Evolutionary conservation across 352 stramenopile genomes (phyloP), one percentile per base, ranked within the genome.

Genomic region (Pythium dissotocum): DNA sequence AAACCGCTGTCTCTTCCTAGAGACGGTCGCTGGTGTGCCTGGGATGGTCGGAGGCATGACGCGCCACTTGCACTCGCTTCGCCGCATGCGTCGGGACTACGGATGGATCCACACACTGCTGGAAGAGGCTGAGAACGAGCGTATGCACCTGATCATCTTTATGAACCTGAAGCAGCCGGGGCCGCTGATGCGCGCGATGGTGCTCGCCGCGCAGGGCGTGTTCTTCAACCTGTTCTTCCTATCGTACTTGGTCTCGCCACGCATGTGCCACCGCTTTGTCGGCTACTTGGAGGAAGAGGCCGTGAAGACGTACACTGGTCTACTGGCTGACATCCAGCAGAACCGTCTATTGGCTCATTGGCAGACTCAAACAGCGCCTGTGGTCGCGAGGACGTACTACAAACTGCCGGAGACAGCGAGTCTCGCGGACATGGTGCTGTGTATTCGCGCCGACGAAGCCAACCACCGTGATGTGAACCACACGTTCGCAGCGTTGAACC

Each of bases 241-340:
- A 36, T 78, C 86, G 1, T 98, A 98, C 72, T 42, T 97, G 12
- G 63, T 97, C 24, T 95, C 91, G 14, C 93, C 93, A 14, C 87
- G 82, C 46, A 89, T 87, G 16, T 97, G 88, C 67, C 93, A 98
- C 66, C 89, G 91, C 62, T 96, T 97, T 61, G 93, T 98, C 12
- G 93, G 92, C 6, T 98, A 98, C 77, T 72, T 98, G 26, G 94
- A 98, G 62, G 91, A 98, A 73, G 86, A 98, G 69, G 93, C 91
- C 14, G 91, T 93, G 48, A 81, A 90, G 56, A 98, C 91, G 9
- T 98, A 98, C 78, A 97, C 93, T 30, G 94, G 87, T 26, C 85
- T 98, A 61, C 80, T 98, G 32, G 65, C 90, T 35, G 92, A 92
- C 38, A 98, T 98, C 55, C 79, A 98, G 35, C 76, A 87, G 9